Conservation (phyloP, 2,329 filamentous ascomycete genomes). For the Aspergillus pseudoviridinutans region DNA sequence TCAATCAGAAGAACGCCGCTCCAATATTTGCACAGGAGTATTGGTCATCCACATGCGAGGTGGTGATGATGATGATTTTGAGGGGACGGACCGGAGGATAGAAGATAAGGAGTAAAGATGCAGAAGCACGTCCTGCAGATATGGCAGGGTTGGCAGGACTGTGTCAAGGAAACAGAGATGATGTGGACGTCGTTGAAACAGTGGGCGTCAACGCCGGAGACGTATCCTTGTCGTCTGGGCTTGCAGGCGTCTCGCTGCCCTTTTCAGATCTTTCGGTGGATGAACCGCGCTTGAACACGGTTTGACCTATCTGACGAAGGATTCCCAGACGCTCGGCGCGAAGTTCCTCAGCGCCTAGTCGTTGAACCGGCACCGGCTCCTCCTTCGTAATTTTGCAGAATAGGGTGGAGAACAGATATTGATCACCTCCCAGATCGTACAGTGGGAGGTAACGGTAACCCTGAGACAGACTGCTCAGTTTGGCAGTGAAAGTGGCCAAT, state of each 20-base stretch:
- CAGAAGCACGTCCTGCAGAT: not conserved
- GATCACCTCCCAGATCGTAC: slow-evolving; percentile 82
- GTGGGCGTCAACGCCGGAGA: slow-evolving; percentile 35
- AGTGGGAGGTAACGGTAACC: slow-evolving; percentile 91
- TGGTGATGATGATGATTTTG: not conserved
- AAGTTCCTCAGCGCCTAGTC: slow-evolving; percentile 35
- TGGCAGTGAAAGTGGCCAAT: slow-evolving; percentile 87
- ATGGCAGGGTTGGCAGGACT: not conserved
- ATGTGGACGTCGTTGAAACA: slow-evolving; percentile 33
- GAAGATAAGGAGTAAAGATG: slow-evolving; percentile 4
- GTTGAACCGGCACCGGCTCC: slow-evolving; percentile 43
- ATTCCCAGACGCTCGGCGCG: slow-evolving; percentile 40
- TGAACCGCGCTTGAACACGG: slow-evolving; percentile 41
- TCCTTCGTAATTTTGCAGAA: slow-evolving; percentile 81
- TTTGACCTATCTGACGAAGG: slow-evolving; percentile 41
- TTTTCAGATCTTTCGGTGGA: slow-evolving; percentile 37
- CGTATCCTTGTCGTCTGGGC: slow-evolving; percentile 30
- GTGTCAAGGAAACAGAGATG: slow-evolving; percentile 22
- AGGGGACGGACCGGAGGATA: slow-evolving; percentile 1
- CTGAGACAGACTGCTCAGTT: slow-evolving; percentile 81
- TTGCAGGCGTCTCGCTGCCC: slow-evolving; percentile 24
- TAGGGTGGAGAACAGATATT: slow-evolving; percentile 89
- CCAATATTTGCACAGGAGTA: slow-evolving; percentile 16
- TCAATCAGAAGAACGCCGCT: slow-evolving; percentile 16
- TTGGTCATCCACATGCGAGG: not conserved